Conservation (phyloP, 2,329 filamentous ascomycete genomes). For the Ophiostoma perfectum region DNA sequence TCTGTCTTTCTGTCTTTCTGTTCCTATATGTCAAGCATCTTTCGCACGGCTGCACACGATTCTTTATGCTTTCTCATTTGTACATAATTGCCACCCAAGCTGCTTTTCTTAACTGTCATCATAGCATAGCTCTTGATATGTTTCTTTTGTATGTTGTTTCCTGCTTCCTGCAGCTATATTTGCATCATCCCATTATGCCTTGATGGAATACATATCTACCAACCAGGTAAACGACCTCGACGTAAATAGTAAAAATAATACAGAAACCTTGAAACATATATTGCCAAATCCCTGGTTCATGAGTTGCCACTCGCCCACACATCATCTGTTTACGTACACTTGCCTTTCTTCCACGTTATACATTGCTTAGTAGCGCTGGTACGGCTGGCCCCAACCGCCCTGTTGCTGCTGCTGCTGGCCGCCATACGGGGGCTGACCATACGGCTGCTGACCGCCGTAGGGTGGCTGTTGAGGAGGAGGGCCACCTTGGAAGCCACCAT, state of each 20-base stretch:
- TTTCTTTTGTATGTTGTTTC: not conserved
- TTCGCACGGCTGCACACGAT: not conserved
- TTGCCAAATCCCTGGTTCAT: not conserved
- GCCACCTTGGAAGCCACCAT: conserved; percentile 5
- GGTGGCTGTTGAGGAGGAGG: conserved; percentile 18
- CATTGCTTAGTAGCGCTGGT: conserved; percentile 10
- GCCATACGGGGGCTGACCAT: conserved; percentile 13
- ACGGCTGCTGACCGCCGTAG: conserved; percentile 19
- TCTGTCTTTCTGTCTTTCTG: not conserved
- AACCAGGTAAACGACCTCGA: no score
- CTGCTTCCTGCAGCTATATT: not conserved
- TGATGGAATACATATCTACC: no score
- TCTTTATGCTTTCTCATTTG: not conserved
- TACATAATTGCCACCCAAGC: not conserved
- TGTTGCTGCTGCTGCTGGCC: not conserved
- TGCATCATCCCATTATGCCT: no score
- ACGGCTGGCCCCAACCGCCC: conserved; percentile 18
- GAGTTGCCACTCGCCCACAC: not conserved
- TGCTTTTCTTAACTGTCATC: not conserved
- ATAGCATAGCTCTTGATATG: not conserved
- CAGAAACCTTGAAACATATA: no score
- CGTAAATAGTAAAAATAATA: no score
- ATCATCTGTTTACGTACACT: not conserved
- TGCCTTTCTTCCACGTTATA: not conserved
- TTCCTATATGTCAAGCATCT: not conserved